A percentile compares a stretch with the other conserved stretches of the same genome.
Conservation (phyloP, 2,329 filamentous ascomycete species). For the Penicillium sp. region DNA sequence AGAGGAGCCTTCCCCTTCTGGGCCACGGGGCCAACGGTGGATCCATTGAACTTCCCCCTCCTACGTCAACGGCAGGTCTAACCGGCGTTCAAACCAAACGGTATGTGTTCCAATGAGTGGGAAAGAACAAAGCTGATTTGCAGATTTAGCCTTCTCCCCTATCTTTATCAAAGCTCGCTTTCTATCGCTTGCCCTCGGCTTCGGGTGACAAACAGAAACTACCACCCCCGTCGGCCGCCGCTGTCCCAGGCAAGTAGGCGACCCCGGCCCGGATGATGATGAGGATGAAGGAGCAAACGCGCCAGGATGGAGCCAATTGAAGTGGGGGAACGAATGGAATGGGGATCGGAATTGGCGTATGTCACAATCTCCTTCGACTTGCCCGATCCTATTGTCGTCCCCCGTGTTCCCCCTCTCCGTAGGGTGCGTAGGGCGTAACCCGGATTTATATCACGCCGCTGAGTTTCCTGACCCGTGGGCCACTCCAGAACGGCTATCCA, state of each 20-base stretch:
- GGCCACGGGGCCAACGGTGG: not conserved
- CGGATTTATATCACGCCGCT: constrained; percentile 10
- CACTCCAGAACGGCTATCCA: constrained; percentile 5
- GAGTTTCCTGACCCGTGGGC: constrained; percentile 6
- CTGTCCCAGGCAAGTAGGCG: constrained; percentile 16
- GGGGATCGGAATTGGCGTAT: constrained; percentile 7
- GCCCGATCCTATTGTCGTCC: constrained; percentile 2
- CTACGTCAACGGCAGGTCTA: constrained; percentile 20
- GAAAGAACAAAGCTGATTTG: not conserved
- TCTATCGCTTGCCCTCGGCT: constrained; percentile 39
- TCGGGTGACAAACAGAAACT: constrained; percentile 36
- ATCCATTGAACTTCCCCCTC: not conserved
- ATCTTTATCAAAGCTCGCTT: constrained; percentile 32
- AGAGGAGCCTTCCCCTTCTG: not conserved
- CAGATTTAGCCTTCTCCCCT: not conserved
- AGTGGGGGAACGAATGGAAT: constrained; percentile 2
- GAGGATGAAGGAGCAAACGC: constrained; percentile 11
- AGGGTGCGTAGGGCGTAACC: constrained; percentile 8
- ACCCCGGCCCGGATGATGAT: constrained; percentile 21
- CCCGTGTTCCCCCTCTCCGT: not conserved
- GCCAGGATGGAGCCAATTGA: constrained; percentile 2
- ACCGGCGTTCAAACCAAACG: constrained; percentile 13
- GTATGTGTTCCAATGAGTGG: not conserved
- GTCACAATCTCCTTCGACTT: constrained; percentile 6
- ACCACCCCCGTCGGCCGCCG: not conserved